phyloP scores from a whole-genome alignment of 2,329 filamentous ascomycete genomes.

The Pseudogymnoascus sp. region DNA sequence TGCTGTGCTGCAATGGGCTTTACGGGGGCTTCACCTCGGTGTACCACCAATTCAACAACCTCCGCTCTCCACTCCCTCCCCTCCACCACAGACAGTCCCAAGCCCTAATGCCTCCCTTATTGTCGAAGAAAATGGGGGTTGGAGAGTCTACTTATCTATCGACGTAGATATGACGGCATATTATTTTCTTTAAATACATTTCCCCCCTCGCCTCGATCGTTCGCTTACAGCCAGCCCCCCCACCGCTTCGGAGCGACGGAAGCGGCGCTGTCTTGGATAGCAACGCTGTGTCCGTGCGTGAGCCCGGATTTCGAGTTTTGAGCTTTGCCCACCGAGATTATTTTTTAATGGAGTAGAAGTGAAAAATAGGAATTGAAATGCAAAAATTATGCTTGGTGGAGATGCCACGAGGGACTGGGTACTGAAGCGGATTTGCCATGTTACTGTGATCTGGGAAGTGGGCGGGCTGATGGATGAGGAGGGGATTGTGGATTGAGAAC shows the following conservation, averaged over 20 bases:
- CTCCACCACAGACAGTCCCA: no score
- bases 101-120: background rate
- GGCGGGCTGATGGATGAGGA: background rate
- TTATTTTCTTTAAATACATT: background rate
- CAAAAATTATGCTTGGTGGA: background rate
- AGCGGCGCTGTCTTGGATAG: background rate
- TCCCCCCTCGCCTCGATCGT: background rate
- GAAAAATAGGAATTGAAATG: background rate
- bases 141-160: background rate
- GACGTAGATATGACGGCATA: slow-evolving; percentile 2
- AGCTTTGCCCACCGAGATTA: background rate
- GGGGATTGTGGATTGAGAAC: background rate
- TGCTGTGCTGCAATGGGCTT: background rate
- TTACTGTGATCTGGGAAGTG: background rate
- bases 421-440: background rate
- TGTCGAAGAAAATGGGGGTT: background rate
- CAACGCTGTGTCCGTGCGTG: background rate
- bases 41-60: background rate
- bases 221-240: background rate
- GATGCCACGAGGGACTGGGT: background rate
- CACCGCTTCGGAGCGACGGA: background rate
- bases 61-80: background rate
- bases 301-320: background rate
- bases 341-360: background rate
- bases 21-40: no score